Conservation (phyloP, 306 rosid species). For the Betula pendula region DNA sequence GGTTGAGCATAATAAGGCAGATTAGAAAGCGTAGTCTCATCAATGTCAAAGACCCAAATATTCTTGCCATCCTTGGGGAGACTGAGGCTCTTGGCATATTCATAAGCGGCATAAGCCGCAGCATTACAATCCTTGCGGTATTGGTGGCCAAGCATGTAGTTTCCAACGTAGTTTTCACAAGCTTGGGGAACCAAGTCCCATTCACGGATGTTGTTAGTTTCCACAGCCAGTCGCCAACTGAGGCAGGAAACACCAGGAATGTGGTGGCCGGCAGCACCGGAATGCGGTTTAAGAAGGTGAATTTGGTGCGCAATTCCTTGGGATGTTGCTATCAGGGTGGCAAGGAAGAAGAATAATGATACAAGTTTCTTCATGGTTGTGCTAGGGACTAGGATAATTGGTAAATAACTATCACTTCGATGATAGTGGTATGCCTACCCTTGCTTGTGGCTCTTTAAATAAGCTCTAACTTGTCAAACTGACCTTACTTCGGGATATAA, state of each 20-base stretch:
- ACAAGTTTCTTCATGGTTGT: background rate
- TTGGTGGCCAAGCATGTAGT: conserved; percentile 5
- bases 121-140: background rate
- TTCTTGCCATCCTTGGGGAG: background rate
- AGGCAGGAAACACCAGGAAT: background rate
- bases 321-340: background rate
- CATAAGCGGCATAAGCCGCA: background rate
- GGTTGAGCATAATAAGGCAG: conserved; percentile 13
- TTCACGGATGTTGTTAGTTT: background rate
- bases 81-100: background rate
- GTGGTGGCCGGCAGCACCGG: background rate
- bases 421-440: too few species aligned
- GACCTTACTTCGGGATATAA: background rate
- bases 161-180: conserved; percentile 1
- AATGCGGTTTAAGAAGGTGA: background rate
- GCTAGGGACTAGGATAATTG: too few species aligned
- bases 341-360: background rate
- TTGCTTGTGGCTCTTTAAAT: background rate
- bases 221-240: background rate
- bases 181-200: background rate
- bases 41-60: background rate
- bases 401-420: background rate
- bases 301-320: background rate
- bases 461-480: background rate
- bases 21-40: conserved; percentile 4